Evolutionary conservation across 306 rosid genomes (phyloP), one percentile per base, ranked within the genome.

Genomic region (Quercus berberidifolia): DNA sequence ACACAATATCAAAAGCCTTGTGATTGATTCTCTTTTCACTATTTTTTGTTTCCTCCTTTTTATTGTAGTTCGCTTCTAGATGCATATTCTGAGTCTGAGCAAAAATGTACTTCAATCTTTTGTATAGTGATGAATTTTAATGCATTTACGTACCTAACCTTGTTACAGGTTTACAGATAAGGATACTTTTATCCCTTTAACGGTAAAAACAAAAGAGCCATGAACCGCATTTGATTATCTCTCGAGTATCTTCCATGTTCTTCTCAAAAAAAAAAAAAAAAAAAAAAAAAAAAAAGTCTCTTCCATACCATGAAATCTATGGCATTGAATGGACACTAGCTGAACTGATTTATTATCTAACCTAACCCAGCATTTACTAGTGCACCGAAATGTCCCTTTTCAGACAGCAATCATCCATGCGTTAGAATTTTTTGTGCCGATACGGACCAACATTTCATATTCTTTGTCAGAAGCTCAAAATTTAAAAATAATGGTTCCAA

Each of bases 351-450:
- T 69, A 78, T 30, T 77, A 26, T 3, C 46, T 1, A 70, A 69
- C 76, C 81, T 56, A 78, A 69, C 76, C 43, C 76, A 56, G 58
- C 57, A 78, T 38, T 55, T 57, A 25, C 74, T 55, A 54, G 41
- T 77, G 73, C 68, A 67, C 41, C 41, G 46, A 69, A 33, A 28
- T 70, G 81, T 77, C 60, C 56, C 4, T 56, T 1, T 55, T 55
- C 30, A 33, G 26, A 51, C 69, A 5, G 4, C 65, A 69, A 15
- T 54, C 26, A 54, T 52, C 55, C 80, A 49, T 35, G 55, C 74
- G 65, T 76, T 71, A 51, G n/a, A 59, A 43, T 57, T 43, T 43
- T 18, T 28, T 76, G 21, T 51, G 52, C 38, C 30, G 74, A 15
- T 51, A 55, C 56, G 51, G 21, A 69, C 65, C 52, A 46, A 46